Base-by-base conservation (phyloP, 2,329 filamentous ascomycete species). In the Aspergillus fructus region DNA sequence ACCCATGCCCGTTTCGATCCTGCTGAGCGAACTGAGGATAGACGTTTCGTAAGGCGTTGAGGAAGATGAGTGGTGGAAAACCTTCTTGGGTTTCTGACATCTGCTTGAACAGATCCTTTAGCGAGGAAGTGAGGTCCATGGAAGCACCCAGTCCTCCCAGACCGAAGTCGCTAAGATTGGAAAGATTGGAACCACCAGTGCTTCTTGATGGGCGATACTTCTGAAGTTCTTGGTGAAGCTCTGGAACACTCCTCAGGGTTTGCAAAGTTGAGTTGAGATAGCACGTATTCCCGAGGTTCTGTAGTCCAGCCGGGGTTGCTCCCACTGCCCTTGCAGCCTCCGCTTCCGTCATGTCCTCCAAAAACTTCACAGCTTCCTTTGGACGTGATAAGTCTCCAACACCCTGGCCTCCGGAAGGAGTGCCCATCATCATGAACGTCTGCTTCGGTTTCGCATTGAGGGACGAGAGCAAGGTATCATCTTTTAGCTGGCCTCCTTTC, bases 221-320 rank as follows among this genome's bases (percentile, higher is more conserved):
- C 59, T 79, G 71, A 46, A 99, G 82, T 65, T 91, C 85, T 37
- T 90, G 82, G 70, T 96, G 91, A 37, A 99, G 85, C 78, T 99
- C 94, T 8, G 94, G 94, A 59, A 99, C 91, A 53, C 89, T 84
- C 61, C 90, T 87, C 64, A 99, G 80, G 4, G 91, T 89, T 75
- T 99, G 96, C n/a, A 99, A 82, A 0, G 93, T 96, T 49, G 94
- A 94, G 81, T 99, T 99, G 69, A 97, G 87, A 74, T 99, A 99
- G 80, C 94, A 99, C 4, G 96, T 99, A 76, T 99, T 99, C 66
- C 96, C 94, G 60, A 97, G 80, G 71, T 99, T 99, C 72, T 89
- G 84, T 60, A 99, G 79, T 47, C 94, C 94, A 56, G 93, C 89
- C 2, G 96, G 94, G 46, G 84, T 93, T 48, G 93, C 93, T 58